Evolutionary conservation across 1,284 basidiomycete species (phyloP).

Genomic region (Neotropicomus parvogracilis): DNA sequence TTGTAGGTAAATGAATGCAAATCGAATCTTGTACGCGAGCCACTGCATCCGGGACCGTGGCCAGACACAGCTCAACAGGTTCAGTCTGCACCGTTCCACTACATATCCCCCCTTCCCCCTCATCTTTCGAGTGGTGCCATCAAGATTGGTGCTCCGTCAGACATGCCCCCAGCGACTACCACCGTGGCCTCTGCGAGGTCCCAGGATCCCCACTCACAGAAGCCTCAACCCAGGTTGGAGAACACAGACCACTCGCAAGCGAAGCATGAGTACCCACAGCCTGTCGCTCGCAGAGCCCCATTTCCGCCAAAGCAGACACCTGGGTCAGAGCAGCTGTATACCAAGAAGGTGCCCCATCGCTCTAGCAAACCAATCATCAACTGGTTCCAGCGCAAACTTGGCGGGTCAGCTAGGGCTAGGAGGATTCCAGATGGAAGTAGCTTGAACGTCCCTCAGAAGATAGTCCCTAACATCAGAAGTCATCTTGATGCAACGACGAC

Average conservation of each 20-base stretch:
- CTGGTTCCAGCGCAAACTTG: slow-evolving; percentile 87
- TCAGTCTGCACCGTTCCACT: slow-evolving; percentile 6
- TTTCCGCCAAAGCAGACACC: slow-evolving; percentile 32
- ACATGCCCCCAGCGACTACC: slow-evolving; percentile 18
- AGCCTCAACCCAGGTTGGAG: slow-evolving; percentile 15
- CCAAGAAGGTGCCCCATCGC: slow-evolving; percentile 57
- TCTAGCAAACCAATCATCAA: slow-evolving; percentile 86
- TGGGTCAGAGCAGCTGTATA: slow-evolving; percentile 33
- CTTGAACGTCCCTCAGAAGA: slow-evolving; percentile 15
- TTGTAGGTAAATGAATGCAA: neutral
- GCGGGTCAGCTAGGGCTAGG: slow-evolving; percentile 56
- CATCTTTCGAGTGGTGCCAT: slow-evolving; percentile 1
- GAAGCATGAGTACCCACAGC: slow-evolving; percentile 21
- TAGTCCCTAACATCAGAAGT: slow-evolving; percentile 15
- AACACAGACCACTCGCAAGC: slow-evolving; percentile 9
- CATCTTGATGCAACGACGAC: slow-evolving; percentile 15
- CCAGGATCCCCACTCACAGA: slow-evolving; percentile 14
- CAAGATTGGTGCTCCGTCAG: slow-evolving; percentile 1
- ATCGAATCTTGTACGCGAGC: slow-evolving; percentile 3
- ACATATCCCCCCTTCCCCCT: neutral
- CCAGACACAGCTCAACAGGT: slow-evolving; percentile 8
- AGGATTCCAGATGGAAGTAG: slow-evolving; percentile 37
- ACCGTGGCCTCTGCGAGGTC: slow-evolving; percentile 13
- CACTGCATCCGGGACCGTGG: slow-evolving; percentile 17
- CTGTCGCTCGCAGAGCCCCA: slow-evolving; percentile 11